A percentile compares a stretch with the other conserved stretches of the same genome.
These are phyloP conservation scores for Phialemoniopsis sp. DNA, from an alignment of 2,329 filamentous ascomycete species.

Conservation along the genomic window DNA sequence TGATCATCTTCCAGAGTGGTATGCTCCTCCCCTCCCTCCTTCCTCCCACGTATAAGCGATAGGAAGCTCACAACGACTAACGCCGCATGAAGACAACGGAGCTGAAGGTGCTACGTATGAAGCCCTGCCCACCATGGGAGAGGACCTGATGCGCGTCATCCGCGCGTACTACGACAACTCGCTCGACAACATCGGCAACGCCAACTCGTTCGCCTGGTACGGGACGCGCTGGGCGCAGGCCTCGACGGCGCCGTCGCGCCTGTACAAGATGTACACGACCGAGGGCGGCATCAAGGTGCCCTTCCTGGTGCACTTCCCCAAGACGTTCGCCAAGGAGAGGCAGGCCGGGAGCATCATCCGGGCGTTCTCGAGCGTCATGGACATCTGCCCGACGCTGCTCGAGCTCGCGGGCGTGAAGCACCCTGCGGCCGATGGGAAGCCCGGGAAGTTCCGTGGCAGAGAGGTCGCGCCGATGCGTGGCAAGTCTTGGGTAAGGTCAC, in stretches of 20 bases:
- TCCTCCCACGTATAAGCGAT: too few relatives aligned
- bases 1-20: slow-evolving; percentile 60
- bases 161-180: slow-evolving; percentile 53
- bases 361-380: slow-evolving; percentile 49
- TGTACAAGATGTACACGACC: slow-evolving; percentile 30
- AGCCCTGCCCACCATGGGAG: slow-evolving; percentile 12
- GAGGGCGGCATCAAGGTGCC: slow-evolving; percentile 49
- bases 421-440: slow-evolving; percentile 49
- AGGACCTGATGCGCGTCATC: slow-evolving; percentile 14
- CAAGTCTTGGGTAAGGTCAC: slow-evolving; percentile 27
- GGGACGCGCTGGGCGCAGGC: slow-evolving; percentile 47
- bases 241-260: slow-evolving; percentile 19
- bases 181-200: slow-evolving; percentile 49
- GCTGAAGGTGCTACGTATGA: too few relatives aligned
- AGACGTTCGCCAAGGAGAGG: slow-evolving; percentile 13
- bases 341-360: slow-evolving; percentile 31
- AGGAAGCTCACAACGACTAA: too few relatives aligned
- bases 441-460: slow-evolving; percentile 32
- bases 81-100: too few relatives aligned
- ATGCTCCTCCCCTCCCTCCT: too few relatives aligned
- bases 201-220: slow-evolving; percentile 53
- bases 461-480: slow-evolving; percentile 25
- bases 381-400: slow-evolving; percentile 42
- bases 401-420: slow-evolving; percentile 44
- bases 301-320: slow-evolving; percentile 30